Conservation (phyloP, 495 filamentous ascomycete species). For the Penicillium robsamsonii region DNA sequence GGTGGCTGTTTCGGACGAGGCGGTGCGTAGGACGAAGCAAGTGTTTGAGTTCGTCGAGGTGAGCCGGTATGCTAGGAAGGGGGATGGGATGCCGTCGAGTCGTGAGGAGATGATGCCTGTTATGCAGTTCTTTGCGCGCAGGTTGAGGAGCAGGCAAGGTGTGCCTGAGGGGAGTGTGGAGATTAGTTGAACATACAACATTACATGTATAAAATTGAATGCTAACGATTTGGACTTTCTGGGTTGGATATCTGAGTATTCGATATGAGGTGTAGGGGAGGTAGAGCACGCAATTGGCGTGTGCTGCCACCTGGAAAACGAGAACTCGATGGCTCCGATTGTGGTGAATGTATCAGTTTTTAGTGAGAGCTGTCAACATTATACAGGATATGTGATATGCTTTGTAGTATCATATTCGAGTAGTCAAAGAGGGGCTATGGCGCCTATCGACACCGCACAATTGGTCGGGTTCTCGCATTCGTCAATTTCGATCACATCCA, state of each 20-base stretch:
- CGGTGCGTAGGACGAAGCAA: conserved; percentile 58
- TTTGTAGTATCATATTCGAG: background rate
- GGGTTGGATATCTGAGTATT: background rate
- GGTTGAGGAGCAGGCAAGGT: conserved; percentile 63
- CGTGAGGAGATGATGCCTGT: conserved; percentile 87
- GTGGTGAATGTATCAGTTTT: background rate
- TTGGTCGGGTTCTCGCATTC: background rate
- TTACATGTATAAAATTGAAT: background rate
- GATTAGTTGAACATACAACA: conserved; percentile 32
- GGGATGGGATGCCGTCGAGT: conserved; percentile 80
- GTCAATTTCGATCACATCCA: conserved; percentile 4
- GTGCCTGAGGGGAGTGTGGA: conserved; percentile 62
- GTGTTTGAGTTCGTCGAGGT: conserved; percentile 73
- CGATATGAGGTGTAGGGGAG: background rate
- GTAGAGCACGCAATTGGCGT: background rate
- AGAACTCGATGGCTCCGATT: background rate
- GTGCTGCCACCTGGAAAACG: background rate
- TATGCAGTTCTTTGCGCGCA: conserved; percentile 86
- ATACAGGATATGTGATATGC: background rate
- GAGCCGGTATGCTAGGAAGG: conserved; percentile 67
- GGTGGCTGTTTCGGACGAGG: conserved; percentile 59
- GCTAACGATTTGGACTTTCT: too few relatives aligned
- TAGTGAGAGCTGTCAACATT: background rate
- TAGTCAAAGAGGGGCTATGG: background rate
- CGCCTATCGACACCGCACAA: conserved; percentile 4